phyloP scores from a whole-genome alignment of 805 yeast genomes.

The Groenewaldozyma tartarivorans region DNA sequence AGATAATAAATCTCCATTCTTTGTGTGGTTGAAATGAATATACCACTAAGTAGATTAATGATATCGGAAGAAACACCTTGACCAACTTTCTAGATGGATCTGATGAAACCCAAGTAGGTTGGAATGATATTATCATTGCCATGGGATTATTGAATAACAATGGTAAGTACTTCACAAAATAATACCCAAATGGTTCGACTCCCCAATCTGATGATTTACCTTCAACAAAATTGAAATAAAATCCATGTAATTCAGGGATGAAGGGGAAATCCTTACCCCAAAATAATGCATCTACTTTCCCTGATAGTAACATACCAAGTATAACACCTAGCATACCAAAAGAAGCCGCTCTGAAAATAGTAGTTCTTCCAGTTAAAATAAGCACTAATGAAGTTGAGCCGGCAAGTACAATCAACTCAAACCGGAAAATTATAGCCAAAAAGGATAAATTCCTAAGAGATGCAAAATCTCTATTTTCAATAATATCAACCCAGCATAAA shows the following conservation, averaged over 20 bases:
- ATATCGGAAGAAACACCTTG: constrained; percentile 40
- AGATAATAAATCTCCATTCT: constrained; percentile 86
- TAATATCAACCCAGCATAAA: constrained; percentile 40
- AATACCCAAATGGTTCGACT: constrained; percentile 59
- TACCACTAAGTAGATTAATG: constrained; percentile 44
- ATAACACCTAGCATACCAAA: constrained; percentile 36
- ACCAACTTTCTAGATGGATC: constrained; percentile 15
- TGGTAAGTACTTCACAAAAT: constrained; percentile 49
- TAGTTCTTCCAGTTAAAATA: constrained; percentile 37
- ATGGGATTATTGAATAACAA: constrained; percentile 28
- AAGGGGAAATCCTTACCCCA: constrained; percentile 43
- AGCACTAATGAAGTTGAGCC: constrained; percentile 33
- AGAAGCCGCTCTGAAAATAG: constrained; percentile 27
- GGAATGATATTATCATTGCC: constrained; percentile 29
- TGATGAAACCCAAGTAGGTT: constrained; percentile 1
- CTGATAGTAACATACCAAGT: constrained; percentile 41
- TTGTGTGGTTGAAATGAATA: constrained; percentile 85
- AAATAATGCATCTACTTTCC: constrained; percentile 59
- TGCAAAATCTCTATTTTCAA: constrained; percentile 21
- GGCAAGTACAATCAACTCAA: constrained; percentile 48
- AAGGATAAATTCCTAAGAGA: constrained; percentile 50
- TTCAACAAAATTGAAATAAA: constrained; percentile 63
- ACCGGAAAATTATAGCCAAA: constrained; percentile 58
- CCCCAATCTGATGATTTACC: constrained; percentile 83
- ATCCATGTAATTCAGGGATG: constrained; percentile 71